A percentile compares a stretch with the other conserved stretches of the same genome.
These are phyloP conservation scores for Magnusiomyces magnusii DNA, from an alignment of 1,139 yeast genomes.

Conservation along the genomic window DNA sequence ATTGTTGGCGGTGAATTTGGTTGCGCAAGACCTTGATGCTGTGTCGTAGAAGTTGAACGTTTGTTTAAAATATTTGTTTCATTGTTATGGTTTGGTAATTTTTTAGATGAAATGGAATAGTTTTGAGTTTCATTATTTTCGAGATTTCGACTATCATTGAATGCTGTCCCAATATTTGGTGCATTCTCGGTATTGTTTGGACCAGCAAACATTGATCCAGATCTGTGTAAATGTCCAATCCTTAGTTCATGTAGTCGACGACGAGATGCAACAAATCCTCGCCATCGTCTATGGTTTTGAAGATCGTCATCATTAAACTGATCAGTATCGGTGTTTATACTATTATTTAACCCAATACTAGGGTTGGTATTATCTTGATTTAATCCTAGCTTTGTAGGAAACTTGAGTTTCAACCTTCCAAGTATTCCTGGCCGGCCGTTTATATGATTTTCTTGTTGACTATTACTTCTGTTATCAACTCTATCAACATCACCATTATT, in stretches of 20 bases:
- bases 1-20: neutral
- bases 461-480: neutral
- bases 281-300: conserved; percentile 24
- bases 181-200: too few relatives aligned
- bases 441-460: neutral
- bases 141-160: neutral
- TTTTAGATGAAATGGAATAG: too few relatives aligned
- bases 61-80: too few relatives aligned
- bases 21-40: neutral
- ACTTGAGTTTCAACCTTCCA: neutral
- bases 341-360: neutral
- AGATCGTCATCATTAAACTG: conserved; percentile 22
- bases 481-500: neutral
- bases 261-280: conserved; percentile 24
- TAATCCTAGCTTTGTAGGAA: too few relatives aligned
- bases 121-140: neutral
- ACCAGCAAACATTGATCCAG: neutral
- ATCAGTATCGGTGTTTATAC: conserved; percentile 12
- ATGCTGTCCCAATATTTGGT: too few relatives aligned
- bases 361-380: too few relatives aligned
- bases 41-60: neutral
- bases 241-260: conserved; percentile 15
- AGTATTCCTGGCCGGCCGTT: neutral
- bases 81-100: too few relatives aligned
- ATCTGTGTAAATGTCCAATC: neutral